Base-by-base conservation (phyloP, 2,329 filamentous ascomycete species). In the Cladophialophora chaetospira region DNA sequence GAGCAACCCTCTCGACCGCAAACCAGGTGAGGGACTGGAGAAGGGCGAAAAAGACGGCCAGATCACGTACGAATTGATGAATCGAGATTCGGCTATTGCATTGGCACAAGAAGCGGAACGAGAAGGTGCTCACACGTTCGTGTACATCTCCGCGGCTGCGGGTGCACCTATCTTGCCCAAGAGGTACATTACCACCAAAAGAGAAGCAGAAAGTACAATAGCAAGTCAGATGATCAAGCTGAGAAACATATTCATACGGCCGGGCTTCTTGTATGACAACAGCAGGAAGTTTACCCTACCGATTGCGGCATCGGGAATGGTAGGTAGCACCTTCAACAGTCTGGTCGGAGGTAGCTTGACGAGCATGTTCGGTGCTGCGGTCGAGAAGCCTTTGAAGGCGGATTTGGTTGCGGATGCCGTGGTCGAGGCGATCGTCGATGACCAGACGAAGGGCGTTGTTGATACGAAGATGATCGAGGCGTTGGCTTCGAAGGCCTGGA, bases 61-160 rank as follows among this genome's bases (percentile, higher is more conserved):
- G 74, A 79, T 96, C 67, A 97, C 93, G 15, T 99, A 99, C 77
- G 94, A 97, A 77, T 81, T 91, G 59, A 97, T 99, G 91, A 99
- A 99, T 76, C 84, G 94, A 55, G 58, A 65, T 56, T 84, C 79
- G 76, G 93, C 93, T 45, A 84, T 97, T 60, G 82, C 87, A 53
- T 81, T 97, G 11, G 94, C 93, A 11, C 85, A 87, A 68, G 89
- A 93, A 70, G 86, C 91, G 1, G 80, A 81, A 23, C 76, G 76
- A 29, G 83, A 84, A 58, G 79, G 84, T 31, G 86, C 87, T 11
- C 75, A 80, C 15, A 84, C 86, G 0, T 97, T 96, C 70, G 85
- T 88, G 58, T 97, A 91, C 77, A 87, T 99, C 60, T 96, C 91
- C 31, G 94, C 94, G 2, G 89, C 91, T 0, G 90, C 82, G 1